Base-by-base conservation (phyloP, 2,329 filamentous ascomycete species). In the Periglandula ipomoeae region DNA sequence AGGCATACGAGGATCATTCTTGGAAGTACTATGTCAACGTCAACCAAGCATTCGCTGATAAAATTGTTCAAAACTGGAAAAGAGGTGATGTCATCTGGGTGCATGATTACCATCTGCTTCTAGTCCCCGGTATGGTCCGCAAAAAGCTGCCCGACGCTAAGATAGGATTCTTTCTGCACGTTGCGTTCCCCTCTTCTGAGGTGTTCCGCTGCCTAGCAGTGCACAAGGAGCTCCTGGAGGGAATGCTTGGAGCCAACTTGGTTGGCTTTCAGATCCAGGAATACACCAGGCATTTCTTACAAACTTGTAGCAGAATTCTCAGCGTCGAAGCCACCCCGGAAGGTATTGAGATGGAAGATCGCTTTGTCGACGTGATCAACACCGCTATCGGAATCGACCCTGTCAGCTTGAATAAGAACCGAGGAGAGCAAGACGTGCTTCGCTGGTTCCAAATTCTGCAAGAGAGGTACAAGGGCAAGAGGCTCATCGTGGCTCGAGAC, bases 1-100 rank as follows among this genome's bases (percentile, higher is more conserved):
- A 97, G 66, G 91, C 91, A 0, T 97, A 95, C 65, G 86, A 95
- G 65, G 91, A 97, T 58, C 90, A 97, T 67, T 96, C 90, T 0
- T 97, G 90, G 89, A 79, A 89, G 57, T 95, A 88, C 71, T 97
- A 97, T 60, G 85, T 89, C 62, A 88, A 87, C 47, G 78, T 96
- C 61, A 96, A 96, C 69, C 85, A 93, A 65, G 88, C 85, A 3
- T 96, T 97, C 67, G 91, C 91, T 27, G 87, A 96, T 63, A 85
- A 84, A 62, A 89, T 97, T 50, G 75, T 95, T 43, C 85, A 85
- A 65, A 88, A 90, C 68, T 97, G 91, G 84, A 96, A 95, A 72
- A 82, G 85, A 24, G 89, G 89, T 38, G 93, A 97, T 63, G 81
- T 87, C 42, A 86, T 97, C 59, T 97, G 91, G 91, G 75, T 97